Evolutionary conservation across 2,329 filamentous ascomycete species (phyloP).

Genomic region (Paracorniculantispora psalliotae): DNA sequence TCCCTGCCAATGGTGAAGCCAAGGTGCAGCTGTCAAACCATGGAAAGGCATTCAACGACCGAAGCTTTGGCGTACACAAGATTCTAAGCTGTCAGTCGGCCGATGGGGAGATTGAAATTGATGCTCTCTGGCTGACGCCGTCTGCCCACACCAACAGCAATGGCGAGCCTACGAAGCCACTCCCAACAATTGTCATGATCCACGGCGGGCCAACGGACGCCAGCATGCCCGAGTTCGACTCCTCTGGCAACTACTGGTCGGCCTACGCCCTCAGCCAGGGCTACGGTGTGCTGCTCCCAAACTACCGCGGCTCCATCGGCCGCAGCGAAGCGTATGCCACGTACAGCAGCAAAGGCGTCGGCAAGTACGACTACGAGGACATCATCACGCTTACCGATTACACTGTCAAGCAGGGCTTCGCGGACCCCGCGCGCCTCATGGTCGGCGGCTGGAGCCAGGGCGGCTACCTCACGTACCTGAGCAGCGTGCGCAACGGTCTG

Average conservation of each 20-base stretch:
- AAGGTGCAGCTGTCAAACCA: conserved; percentile 19
- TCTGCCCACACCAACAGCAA: conserved; percentile 7
- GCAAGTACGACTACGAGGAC: conserved; percentile 33
- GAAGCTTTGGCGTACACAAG: conserved; percentile 20
- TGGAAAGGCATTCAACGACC: conserved; percentile 18
- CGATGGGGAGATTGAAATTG: conserved; percentile 25
- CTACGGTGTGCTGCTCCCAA: conserved; percentile 32
- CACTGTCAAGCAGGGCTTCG: conserved; percentile 27
- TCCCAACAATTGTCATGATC: conserved; percentile 29
- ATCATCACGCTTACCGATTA: conserved; percentile 29
- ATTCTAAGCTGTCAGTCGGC: conserved; percentile 22
- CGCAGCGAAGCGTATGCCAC: conserved; percentile 29
- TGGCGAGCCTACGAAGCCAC: conserved; percentile 15
- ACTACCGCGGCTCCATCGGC: conserved; percentile 33
- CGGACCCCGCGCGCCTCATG: conserved; percentile 26
- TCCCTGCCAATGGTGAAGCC: conserved; percentile 7
- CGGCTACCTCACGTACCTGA: conserved; percentile 33
- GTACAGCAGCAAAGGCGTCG: conserved; percentile 25
- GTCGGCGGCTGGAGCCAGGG: conserved; percentile 35
- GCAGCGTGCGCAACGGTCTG: conserved; percentile 30
- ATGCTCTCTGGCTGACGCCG: conserved; percentile 25
- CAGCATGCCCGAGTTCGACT: conserved; percentile 26
- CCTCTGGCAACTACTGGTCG: conserved; percentile 21
- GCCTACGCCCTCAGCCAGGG: conserved; percentile 29
- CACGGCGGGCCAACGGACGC: conserved; percentile 32